A percentile compares a stretch with the other conserved stretches of the same genome.
Evolutionary conservation across 2,329 filamentous ascomycete species (phyloP).

Genomic region (Fusarium napiforme): DNA sequence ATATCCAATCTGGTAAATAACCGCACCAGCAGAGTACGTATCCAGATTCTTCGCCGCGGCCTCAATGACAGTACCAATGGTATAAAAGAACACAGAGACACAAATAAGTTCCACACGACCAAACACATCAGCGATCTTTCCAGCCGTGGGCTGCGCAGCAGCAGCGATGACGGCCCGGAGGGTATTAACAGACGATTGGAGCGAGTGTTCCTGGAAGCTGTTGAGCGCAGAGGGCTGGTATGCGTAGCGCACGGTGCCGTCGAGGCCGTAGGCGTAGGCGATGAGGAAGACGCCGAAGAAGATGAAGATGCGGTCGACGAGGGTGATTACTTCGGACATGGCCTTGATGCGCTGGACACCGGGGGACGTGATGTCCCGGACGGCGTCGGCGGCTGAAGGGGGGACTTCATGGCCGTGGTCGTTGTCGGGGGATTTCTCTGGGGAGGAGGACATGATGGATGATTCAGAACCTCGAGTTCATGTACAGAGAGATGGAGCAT

Average conservation of each 20-base stretch:
- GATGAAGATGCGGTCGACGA: slow-evolving; percentile 64
- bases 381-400: slow-evolving; percentile 38
- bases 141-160: slow-evolving; percentile 67
- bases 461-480: not conserved
- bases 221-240: slow-evolving; percentile 68
- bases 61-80: slow-evolving; percentile 67
- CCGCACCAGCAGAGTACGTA: slow-evolving; percentile 66
- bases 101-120: slow-evolving; percentile 68
- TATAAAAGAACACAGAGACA: slow-evolving; percentile 70
- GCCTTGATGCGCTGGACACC: slow-evolving; percentile 71
- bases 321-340: slow-evolving; percentile 62
- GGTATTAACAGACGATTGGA: slow-evolving; percentile 68
- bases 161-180: slow-evolving; percentile 69
- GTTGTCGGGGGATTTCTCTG: slow-evolving; percentile 9
- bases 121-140: slow-evolving; percentile 72
- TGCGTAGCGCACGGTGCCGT: slow-evolving; percentile 65
- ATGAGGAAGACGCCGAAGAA: slow-evolving; percentile 71
- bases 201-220: slow-evolving; percentile 62
- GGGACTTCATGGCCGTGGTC: slow-evolving; percentile 10
- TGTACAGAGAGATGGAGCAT: not conserved
- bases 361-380: slow-evolving; percentile 53
- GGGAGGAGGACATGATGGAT: slow-evolving; percentile 9
- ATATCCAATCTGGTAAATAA: slow-evolving; percentile 72
- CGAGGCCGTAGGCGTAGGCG: slow-evolving; percentile 72
- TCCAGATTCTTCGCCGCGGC: slow-evolving; percentile 59